Conservation (phyloP, 805 yeast genomes). For the Cyberlindnera subsufficiens region DNA sequence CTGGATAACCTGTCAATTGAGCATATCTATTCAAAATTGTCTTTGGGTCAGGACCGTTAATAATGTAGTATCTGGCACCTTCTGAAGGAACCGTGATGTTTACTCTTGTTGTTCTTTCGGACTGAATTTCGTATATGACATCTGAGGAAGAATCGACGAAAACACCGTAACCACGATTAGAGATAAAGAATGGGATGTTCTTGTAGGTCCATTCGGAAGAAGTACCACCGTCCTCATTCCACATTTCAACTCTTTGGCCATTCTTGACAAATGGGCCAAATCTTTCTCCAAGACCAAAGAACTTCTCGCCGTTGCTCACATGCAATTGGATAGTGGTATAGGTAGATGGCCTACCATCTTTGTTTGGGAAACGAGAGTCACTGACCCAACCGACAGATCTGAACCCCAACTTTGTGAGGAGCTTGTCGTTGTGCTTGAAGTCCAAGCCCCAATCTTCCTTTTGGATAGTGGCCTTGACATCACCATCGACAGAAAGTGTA, state of each 20-base stretch:
- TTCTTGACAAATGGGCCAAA: constrained; percentile 20
- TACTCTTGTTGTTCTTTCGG: constrained; percentile 19
- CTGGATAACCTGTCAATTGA: constrained; percentile 18
- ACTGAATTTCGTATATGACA: constrained; percentile 16
- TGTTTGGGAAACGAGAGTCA: constrained; percentile 10
- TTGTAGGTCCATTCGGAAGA: constrained; percentile 19
- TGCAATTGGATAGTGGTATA: constrained; percentile 17
- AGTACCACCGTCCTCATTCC: constrained; percentile 23
- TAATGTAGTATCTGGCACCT: constrained; percentile 18
- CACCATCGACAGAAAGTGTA: constrained; percentile 7
- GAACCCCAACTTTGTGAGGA: constrained; percentile 19
- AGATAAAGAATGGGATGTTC: constrained; percentile 19
- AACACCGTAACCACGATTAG: constrained; percentile 20
- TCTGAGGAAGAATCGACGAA: constrained; percentile 17
- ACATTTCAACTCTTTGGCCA: constrained; percentile 20
- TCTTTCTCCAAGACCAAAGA: constrained; percentile 21
- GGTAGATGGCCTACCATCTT: constrained; percentile 6
- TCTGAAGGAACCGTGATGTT: constrained; percentile 17
- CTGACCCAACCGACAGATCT: constrained; percentile 20
- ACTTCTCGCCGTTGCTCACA: constrained; percentile 19
- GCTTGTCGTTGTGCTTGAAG: constrained; percentile 11
- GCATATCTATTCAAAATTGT: constrained; percentile 18
- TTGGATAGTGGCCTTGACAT: constrained; percentile 9
- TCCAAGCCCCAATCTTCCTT: constrained; percentile 15
- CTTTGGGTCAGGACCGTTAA: constrained; percentile 21